Conservation (phyloP, 352 stramenopile species). For the Thraustochytrium sp. region DNA sequence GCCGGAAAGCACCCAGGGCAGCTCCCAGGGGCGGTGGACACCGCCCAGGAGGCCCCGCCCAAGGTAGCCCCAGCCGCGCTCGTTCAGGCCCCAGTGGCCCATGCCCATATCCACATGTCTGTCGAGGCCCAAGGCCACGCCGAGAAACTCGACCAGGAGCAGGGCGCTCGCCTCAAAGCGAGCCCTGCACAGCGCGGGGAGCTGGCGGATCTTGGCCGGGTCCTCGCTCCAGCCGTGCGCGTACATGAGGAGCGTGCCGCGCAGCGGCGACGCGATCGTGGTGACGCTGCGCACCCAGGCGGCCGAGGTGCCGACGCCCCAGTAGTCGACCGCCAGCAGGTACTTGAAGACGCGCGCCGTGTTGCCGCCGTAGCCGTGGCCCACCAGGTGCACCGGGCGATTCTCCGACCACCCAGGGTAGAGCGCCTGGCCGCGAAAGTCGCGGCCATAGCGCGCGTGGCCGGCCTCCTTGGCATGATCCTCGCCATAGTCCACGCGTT, state of each 20-base stretch:
- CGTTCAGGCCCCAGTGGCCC: constrained; percentile 18
- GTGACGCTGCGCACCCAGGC: constrained; percentile 28
- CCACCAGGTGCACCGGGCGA: constrained; percentile 48
- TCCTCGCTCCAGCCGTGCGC: constrained; percentile 10
- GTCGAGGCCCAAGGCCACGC: not conserved
- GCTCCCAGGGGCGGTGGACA: constrained; percentile 18
- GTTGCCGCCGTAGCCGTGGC: constrained; percentile 51
- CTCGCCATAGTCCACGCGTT: constrained; percentile 47
- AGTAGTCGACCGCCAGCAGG: constrained; percentile 34
- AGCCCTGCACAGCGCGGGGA: not conserved
- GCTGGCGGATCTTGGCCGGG: not conserved
- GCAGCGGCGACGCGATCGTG: constrained; percentile 26
- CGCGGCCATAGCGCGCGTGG: constrained; percentile 44
- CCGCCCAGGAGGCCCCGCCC: not conserved
- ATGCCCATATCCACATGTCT: constrained; percentile 32
- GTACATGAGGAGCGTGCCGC: constrained; percentile 32
- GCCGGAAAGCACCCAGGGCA: not conserved
- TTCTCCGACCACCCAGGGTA: constrained; percentile 45
- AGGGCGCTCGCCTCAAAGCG: constrained; percentile 6
- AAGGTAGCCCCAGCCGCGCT: not conserved
- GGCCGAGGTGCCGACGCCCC: not conserved
- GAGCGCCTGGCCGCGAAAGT: constrained; percentile 30
- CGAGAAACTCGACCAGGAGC: constrained; percentile 32
- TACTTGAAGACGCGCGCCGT: constrained; percentile 41
- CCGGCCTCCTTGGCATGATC: not conserved